Conservation (phyloP, 2,329 filamentous ascomycete genomes). For the Colletotrichum ledebouriae region DNA sequence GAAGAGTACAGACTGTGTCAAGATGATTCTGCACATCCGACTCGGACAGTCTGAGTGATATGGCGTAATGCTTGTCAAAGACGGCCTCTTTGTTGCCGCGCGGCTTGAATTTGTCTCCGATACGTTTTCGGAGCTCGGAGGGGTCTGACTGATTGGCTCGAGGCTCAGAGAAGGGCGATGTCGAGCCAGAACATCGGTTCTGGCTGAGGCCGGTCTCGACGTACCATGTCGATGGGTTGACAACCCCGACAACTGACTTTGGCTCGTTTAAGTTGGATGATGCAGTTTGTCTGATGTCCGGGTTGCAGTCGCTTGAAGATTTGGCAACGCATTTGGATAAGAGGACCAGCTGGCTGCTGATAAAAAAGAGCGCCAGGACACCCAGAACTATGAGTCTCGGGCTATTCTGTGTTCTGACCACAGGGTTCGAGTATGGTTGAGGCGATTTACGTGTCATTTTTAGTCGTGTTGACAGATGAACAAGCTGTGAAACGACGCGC, state of each 20-base stretch:
- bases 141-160: background rate
- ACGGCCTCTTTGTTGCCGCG: background rate
- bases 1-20: background rate
- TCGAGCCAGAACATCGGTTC: background rate
- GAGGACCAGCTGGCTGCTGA: slow-evolving; percentile 1
- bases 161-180: background rate
- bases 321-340: background rate
- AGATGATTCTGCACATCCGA: background rate
- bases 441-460: slow-evolving; percentile 2
- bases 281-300: background rate
- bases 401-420: background rate
- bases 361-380: background rate
- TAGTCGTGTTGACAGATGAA: background rate
- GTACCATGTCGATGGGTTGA: background rate
- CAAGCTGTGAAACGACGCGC: background rate
- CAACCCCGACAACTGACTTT: background rate
- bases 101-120: background rate
- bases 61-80: background rate
- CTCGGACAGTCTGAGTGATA: slow-evolving; percentile 8
- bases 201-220: background rate
- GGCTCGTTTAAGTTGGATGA: background rate
- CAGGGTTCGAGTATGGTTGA: background rate
- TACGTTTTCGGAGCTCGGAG: background rate
- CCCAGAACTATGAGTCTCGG: background rate
- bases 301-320: too few species aligned